A percentile compares a stretch with the other conserved stretches of the same genome.
These are phyloP conservation scores for Babesia sp. DNA, from an alignment of 169 alveolate genomes.

Conservation along the genomic window DNA sequence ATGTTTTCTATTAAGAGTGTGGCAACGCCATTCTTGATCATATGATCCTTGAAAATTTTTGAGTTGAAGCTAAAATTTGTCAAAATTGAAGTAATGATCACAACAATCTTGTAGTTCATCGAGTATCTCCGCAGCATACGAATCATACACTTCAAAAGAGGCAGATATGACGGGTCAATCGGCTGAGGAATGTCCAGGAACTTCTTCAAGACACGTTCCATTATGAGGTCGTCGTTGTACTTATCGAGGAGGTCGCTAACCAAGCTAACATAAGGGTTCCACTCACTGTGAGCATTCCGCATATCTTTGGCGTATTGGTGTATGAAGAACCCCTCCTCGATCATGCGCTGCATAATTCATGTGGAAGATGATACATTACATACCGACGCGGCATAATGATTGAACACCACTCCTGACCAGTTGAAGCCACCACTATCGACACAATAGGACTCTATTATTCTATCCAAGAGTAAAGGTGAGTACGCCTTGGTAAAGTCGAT, in stretches of 20 bases:
- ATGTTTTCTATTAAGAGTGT: slow-evolving; percentile 20
- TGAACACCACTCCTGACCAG: slow-evolving; percentile 43
- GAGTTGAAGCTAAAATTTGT: slow-evolving; percentile 58
- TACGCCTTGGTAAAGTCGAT: slow-evolving; percentile 46
- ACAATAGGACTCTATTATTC: slow-evolving; percentile 29
- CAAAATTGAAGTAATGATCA: slow-evolving; percentile 33
- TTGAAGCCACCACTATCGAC: neutral
- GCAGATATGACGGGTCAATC: slow-evolving; percentile 20
- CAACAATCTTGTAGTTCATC: slow-evolving; percentile 21
- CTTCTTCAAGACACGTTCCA: slow-evolving; percentile 45
- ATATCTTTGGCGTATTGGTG: slow-evolving; percentile 17
- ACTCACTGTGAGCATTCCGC: neutral
- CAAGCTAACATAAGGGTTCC: slow-evolving; percentile 37
- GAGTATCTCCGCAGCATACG: slow-evolving; percentile 15
- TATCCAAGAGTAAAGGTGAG: slow-evolving; percentile 17
- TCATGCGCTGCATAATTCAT: slow-evolving; percentile 12
- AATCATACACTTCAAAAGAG: slow-evolving; percentile 37
- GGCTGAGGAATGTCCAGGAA: slow-evolving; percentile 52
- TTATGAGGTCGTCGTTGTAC: slow-evolving; percentile 22
- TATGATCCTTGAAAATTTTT: slow-evolving; percentile 35
- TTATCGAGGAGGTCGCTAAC: slow-evolving; percentile 33
- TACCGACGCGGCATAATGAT: slow-evolving; percentile 57
- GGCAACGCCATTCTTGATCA: slow-evolving; percentile 21
- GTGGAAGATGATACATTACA: neutral
- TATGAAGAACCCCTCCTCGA: slow-evolving; percentile 40